Base-by-base conservation (phyloP, 2,329 filamentous ascomycete genomes). In the Fusarium sp. region DNA sequence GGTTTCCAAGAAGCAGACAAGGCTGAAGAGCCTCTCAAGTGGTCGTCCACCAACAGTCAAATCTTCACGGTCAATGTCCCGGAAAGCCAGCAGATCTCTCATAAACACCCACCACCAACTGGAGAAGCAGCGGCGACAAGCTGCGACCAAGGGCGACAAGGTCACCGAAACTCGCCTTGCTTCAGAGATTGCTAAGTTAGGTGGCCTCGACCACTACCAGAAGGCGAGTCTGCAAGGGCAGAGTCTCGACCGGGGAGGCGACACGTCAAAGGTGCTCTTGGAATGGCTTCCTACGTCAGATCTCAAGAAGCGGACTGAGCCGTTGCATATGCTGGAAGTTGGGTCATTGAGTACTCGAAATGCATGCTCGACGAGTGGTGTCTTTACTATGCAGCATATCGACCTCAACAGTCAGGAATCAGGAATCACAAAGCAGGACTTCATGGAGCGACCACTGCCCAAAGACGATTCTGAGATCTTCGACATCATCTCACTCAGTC, bases 401-500 rank as follows among this genome's bases (percentile, higher is more conserved):
- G 96, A 99, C 76, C 82, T 99, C 57, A 92, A 97, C 79, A 96
- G 94, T 62, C 94, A 97, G 76, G 91, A 90, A 46, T 84, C 91
- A 2, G 90, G 89, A 1, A 99, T 99, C 70, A 77, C 90, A 59
- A 89, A 97, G 78, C 94, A 98, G 77, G 94, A 99, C 78, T 98
- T 99, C 76, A 97, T 99, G 94, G 82, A 93, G 71, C 87, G 94
- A 26, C 92, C 94, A 1, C 79, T 95, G 5, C 95, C 95, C 0
- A 77, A 76, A 7, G 78, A 85, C 22, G 82, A 86, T 7, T 78
- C 82, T 1, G 89, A 94, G 40, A 84, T 83, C 22, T 98, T 98
- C 77, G 93, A 99, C 77, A 88, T 98, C 52, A 91, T 99, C 74
- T 97, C 94, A 50, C 84, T 99, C 24, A 97, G 94, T 10, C 83